phyloP scores from a whole-genome alignment of 495 filamentous ascomycete species.

The Aspergillus coremiiformis region DNA sequence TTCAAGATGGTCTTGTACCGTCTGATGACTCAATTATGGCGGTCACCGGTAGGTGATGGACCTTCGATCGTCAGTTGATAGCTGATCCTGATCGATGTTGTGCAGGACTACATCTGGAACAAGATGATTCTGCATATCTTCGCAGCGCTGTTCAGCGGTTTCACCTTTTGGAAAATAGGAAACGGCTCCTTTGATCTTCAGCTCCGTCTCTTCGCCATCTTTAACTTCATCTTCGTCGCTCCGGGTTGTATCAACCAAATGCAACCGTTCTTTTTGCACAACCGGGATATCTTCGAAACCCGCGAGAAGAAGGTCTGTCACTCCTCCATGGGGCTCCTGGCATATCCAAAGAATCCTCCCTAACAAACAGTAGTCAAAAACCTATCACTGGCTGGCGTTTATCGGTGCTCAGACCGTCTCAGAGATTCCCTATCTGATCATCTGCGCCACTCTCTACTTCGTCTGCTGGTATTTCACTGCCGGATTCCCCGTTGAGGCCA shows the following conservation, averaged over 20 bases:
- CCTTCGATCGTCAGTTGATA: conserved; percentile 40
- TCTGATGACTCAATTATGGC: conserved; percentile 83
- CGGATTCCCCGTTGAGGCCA: conserved; percentile 38
- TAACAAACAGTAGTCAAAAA: conserved; percentile 53
- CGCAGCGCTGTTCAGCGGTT: conserved; percentile 35
- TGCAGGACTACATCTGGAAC: conserved; percentile 38
- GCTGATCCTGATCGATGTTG: conserved; percentile 3
- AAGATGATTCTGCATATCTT: conserved; percentile 38
- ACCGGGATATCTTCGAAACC: conserved; percentile 65
- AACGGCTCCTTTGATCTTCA: conserved; percentile 34
- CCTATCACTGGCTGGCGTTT: conserved; percentile 41
- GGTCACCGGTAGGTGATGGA: conserved; percentile 65
- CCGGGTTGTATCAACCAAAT: conserved; percentile 85
- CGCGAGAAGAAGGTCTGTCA: conserved; percentile 68
- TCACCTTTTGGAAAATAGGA: conserved; percentile 42
- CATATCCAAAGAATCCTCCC: conserved; percentile 50
- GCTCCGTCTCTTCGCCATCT: conserved; percentile 52
- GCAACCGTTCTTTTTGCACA: conserved; percentile 77
- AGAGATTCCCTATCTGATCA: conserved; percentile 53
- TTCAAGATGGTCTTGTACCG: conserved; percentile 45
- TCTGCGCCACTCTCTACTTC: conserved; percentile 52
- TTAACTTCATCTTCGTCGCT: conserved; percentile 60
- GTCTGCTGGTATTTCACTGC: conserved; percentile 53
- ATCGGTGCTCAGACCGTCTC: conserved; percentile 42
- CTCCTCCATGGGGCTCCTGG: conserved; percentile 44